Conservation (phyloP, 495 filamentous ascomycete species). For the Penicillium paxilli region DNA sequence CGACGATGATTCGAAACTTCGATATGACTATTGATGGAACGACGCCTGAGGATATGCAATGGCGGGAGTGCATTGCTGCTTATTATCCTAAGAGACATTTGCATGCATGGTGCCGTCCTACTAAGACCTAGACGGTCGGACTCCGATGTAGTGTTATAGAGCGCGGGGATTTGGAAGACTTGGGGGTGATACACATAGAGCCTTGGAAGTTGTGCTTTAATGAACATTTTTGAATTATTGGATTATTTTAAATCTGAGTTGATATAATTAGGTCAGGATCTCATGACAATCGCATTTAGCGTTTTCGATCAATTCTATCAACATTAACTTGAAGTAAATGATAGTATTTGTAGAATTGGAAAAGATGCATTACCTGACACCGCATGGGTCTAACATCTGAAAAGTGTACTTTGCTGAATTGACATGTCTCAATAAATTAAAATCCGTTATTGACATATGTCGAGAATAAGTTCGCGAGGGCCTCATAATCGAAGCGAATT, state of each 20-base stretch:
- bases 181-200: neutral
- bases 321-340: too few species aligned
- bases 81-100: constrained; percentile 3
- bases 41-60: constrained; percentile 1
- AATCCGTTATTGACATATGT: neutral
- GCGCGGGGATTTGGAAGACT: neutral
- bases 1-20: constrained; percentile 3
- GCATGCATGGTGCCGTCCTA: constrained; percentile 6
- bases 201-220: too few species aligned
- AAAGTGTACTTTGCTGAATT: neutral
- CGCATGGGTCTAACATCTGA: neutral
- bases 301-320: too few species aligned
- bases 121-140: neutral
- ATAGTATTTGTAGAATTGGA: too few species aligned
- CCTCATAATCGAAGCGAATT: neutral
- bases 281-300: too few species aligned
- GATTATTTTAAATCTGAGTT: too few species aligned
- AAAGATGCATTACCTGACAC: too few species aligned
- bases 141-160: neutral
- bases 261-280: too few species aligned
- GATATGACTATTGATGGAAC: constrained; percentile 5
- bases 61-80: constrained; percentile 4
- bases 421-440: neutral
- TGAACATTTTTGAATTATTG: too few species aligned
- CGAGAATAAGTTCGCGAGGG: neutral